Percentiles rank a stretch among this genome's conserved stretches.
phyloP scores from a whole-genome alignment of 345 rosid genomes.

The Acer campestre region DNA sequence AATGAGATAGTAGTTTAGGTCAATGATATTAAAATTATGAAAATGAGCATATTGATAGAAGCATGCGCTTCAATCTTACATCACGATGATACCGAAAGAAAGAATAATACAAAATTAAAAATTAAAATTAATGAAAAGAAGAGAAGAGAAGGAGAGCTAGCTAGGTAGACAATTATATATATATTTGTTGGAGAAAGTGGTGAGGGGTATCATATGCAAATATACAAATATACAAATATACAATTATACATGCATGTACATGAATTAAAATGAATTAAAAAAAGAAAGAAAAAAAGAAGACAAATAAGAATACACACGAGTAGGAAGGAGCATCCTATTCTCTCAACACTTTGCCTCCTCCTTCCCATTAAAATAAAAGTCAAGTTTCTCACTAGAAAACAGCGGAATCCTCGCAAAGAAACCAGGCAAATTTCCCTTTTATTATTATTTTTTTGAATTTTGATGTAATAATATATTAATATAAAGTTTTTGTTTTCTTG shows the following conservation, averaged over 20 bases:
- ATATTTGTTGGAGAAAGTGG: conserved; percentile 12
- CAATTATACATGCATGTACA: not conserved
- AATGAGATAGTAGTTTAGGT: conserved; percentile 12
- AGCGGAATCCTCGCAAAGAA: conserved; percentile 53
- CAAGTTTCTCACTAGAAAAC: conserved; percentile 17
- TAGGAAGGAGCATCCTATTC: conserved; percentile 32
- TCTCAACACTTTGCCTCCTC: not conserved
- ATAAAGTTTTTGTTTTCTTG: not conserved
- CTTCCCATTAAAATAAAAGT: not conserved
- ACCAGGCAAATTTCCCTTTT: conserved; percentile 38
- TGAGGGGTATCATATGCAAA: not conserved
- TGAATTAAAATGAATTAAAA: too few relatives aligned
- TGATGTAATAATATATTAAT: not conserved
- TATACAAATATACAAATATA: too few relatives aligned
- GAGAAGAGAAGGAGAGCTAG: not conserved
- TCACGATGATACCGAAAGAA: conserved; percentile 20
- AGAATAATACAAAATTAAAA: not conserved
- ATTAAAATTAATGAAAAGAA: not conserved
- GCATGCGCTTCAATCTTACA: conserved; percentile 25
- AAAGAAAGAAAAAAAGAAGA: too few relatives aligned
- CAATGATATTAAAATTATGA: not conserved
- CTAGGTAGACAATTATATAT: not conserved
- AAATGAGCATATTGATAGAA: not conserved
- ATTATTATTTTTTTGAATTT: not conserved
- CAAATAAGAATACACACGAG: too few relatives aligned